These are phyloP conservation scores for Puccinia horiana DNA, from an alignment of 1,284 basidiomycete genomes.

Conservation along the genomic window DNA sequence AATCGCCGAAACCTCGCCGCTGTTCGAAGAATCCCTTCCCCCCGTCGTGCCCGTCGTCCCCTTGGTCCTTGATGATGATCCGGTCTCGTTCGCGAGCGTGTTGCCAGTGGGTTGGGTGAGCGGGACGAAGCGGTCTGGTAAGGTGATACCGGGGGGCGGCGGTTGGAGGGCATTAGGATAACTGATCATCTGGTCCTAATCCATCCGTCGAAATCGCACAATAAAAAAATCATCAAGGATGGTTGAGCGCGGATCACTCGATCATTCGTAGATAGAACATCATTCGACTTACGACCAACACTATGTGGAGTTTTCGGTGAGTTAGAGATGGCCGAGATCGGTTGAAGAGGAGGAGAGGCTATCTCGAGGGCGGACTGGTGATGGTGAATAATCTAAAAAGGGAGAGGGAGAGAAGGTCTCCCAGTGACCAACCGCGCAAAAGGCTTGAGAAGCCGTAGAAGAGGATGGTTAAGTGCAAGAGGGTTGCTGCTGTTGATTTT, in stretches of 20 bases:
- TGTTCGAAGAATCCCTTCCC: too few species aligned
- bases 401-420: background rate
- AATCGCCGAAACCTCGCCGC: background rate
- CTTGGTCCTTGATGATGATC: background rate
- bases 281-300: too few species aligned
- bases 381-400: too few species aligned
- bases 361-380: too few species aligned
- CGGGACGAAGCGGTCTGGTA: constrained; percentile 7
- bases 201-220: background rate
- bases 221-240: background rate
- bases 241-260: too few species aligned
- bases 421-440: too few species aligned
- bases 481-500: background rate
- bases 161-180: constrained; percentile 16
- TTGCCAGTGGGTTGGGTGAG: background rate
- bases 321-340: background rate
- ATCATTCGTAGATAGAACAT: too few species aligned
- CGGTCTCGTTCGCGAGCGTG: background rate
- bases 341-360: too few species aligned
- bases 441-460: background rate
- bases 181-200: constrained; percentile 8
- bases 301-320: background rate
- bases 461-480: background rate
- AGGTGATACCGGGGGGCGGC: background rate
- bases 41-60: background rate